These are phyloP conservation scores for Phaeoacremonium minimum DNA, from an alignment of 2,329 filamentous ascomycete species.

Conservation along the genomic window DNA sequence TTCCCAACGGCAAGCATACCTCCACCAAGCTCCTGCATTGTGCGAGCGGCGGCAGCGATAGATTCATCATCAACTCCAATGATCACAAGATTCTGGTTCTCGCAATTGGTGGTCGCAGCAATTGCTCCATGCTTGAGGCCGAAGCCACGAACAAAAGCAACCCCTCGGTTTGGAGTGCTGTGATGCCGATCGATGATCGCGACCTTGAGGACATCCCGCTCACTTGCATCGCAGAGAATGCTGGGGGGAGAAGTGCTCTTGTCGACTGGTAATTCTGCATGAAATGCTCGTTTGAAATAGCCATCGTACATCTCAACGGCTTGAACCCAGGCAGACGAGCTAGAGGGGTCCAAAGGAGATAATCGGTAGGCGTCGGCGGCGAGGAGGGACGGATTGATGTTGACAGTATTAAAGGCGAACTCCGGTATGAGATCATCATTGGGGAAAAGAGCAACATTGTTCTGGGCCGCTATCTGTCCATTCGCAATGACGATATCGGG, in stretches of 20 bases:
- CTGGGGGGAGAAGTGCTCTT: background rate
- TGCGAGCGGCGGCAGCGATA: conserved; percentile 12
- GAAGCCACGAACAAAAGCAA: conserved; percentile 12
- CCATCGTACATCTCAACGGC: conserved; percentile 19
- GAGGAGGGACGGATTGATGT: conserved; percentile 7
- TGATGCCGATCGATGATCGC: conserved; percentile 16
- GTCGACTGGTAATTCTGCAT: conserved; percentile 9
- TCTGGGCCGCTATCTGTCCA: conserved; percentile 11
- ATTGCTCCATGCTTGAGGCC: conserved; percentile 13
- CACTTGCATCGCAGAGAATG: conserved; percentile 13
- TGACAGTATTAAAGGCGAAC: conserved; percentile 13
- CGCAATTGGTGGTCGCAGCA: conserved; percentile 17
- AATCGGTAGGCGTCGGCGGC: conserved; percentile 8
- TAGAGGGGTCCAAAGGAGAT: background rate
- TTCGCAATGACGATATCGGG: conserved; percentile 14
- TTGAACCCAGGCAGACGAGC: conserved; percentile 12
- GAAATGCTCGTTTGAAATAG: conserved; percentile 18
- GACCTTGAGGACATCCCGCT: conserved; percentile 19
- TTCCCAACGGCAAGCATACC: conserved; percentile 9
- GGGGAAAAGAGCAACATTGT: conserved; percentile 13
- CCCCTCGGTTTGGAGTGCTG: conserved; percentile 12
- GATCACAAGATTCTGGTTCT: conserved; percentile 17
- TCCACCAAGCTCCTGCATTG: conserved; percentile 10
- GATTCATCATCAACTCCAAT: conserved; percentile 14
- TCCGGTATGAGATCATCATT: conserved; percentile 12